Evolutionary conservation across 495 filamentous ascomycete species (phyloP).

Genomic region (Lepidopterella palustris): DNA sequence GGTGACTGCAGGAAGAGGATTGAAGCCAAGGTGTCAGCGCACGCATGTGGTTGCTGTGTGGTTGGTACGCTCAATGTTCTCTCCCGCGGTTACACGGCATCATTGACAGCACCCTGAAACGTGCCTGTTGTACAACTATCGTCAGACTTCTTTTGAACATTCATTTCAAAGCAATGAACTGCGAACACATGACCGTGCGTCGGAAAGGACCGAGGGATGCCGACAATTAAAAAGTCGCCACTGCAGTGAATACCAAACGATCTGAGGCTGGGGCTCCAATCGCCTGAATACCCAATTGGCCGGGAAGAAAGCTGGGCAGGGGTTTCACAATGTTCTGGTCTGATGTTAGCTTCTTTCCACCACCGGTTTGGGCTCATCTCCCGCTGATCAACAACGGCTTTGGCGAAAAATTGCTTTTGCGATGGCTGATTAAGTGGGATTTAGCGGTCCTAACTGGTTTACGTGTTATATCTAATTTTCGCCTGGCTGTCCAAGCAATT

Average conservation of each 20-base stretch:
- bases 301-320: not conserved
- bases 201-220: no score
- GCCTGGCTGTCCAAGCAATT: no score
- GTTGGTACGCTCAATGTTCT: not conserved
- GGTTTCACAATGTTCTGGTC: not conserved
- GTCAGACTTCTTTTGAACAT: not conserved
- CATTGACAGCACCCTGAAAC: not conserved
- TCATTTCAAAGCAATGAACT: no score
- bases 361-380: not conserved
- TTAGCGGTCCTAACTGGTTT: not conserved
- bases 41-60: not conserved
- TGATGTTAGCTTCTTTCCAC: not conserved
- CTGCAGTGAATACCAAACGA: no score
- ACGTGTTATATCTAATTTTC: no score
- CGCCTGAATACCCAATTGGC: constrained; percentile 1
- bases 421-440: not conserved
- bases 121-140: not conserved
- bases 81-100: not conserved
- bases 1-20: not conserved
- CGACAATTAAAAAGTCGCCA: no score
- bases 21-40: not conserved
- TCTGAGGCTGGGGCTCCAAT: not conserved
- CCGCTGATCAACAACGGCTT: not conserved
- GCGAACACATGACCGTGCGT: no score
- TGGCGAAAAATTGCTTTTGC: not conserved